phyloP scores from a whole-genome alignment of 179 eudicot species.

The Silene coronaria region DNA sequence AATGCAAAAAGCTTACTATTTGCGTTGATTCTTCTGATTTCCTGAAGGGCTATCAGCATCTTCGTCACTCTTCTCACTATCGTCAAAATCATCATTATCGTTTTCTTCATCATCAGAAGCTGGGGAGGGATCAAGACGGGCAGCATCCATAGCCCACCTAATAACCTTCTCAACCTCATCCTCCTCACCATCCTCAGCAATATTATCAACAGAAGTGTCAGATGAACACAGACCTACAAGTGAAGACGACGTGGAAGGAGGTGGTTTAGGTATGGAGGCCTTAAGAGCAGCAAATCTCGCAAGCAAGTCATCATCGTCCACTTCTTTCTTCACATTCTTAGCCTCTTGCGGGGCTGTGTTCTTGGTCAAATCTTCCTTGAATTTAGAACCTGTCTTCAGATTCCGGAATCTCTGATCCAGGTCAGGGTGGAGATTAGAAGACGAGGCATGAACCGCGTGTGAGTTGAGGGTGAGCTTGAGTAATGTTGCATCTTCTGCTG shows the following conservation, averaged over 20 bases:
- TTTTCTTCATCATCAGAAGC: constrained; percentile 36
- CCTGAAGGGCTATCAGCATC: constrained; percentile 19
- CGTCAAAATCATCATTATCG: constrained; percentile 7
- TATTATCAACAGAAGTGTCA: constrained; percentile 13
- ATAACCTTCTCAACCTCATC: constrained; percentile 82
- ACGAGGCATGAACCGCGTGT: constrained; percentile 44
- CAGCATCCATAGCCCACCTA: constrained; percentile 83
- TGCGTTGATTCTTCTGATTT: constrained; percentile 27
- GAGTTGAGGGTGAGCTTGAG: constrained; percentile 57
- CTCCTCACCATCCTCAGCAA: constrained; percentile 31
- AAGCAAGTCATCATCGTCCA: constrained; percentile 42
- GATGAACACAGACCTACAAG: constrained; percentile 10
- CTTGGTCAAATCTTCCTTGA: constrained; percentile 7
- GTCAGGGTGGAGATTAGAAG: constrained; percentile 52
- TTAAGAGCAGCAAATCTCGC: constrained; percentile 65
- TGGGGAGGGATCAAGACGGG: constrained; percentile 82
- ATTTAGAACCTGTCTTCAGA: constrained; percentile 45
- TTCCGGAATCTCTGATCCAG: constrained; percentile 58
- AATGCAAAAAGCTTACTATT: constrained; percentile 25
- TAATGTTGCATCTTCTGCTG: constrained; percentile 59
- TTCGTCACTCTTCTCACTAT: constrained; percentile 19
- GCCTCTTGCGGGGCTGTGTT: constrained; percentile 4
- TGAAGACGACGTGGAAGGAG: constrained; percentile 25
- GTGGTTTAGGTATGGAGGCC: constrained; percentile 41
- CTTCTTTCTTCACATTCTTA: constrained; percentile 13